phyloP scores from a whole-genome alignment of 2,329 filamentous ascomycete species.

The Kalmusia sp. region DNA sequence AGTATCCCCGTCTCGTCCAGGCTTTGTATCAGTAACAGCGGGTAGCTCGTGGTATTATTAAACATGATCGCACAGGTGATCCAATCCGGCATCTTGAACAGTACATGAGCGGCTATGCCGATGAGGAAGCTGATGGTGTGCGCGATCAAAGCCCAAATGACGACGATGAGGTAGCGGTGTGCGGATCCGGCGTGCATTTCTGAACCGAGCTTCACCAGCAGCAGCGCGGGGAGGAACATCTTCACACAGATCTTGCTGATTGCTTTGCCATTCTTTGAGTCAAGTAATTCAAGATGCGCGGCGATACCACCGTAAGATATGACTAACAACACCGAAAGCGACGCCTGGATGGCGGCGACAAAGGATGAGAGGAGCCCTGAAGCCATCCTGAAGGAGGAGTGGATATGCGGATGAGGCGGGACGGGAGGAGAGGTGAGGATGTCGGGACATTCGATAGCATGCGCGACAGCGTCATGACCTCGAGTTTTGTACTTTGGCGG shows the following conservation, averaged over 20 bases:
- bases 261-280: constrained; percentile 57
- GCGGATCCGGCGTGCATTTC: constrained; percentile 56
- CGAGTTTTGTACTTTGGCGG: not conserved
- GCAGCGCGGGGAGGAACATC: constrained; percentile 60
- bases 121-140: constrained; percentile 57
- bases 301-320: constrained; percentile 59
- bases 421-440: not conserved
- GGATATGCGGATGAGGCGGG: not conserved
- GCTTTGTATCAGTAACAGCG: constrained; percentile 58
- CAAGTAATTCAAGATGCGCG: constrained; percentile 56
- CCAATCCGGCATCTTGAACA: constrained; percentile 60
- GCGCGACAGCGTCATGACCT: not conserved
- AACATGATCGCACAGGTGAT: constrained; percentile 61
- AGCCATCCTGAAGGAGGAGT: constrained; percentile 7
- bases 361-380: constrained; percentile 48
- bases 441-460: not conserved
- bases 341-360: constrained; percentile 61
- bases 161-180: constrained; percentile 55
- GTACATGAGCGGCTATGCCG: constrained; percentile 49
- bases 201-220: constrained; percentile 60
- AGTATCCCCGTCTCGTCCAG: constrained; percentile 65
- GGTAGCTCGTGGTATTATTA: constrained; percentile 63
- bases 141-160: constrained; percentile 60
- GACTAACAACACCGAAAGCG: constrained; percentile 60
- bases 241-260: constrained; percentile 61